A percentile compares a stretch with the other conserved stretches of the same genome.
phyloP scores from a whole-genome alignment of 176 grass and related monocot genomes.

The Raddia guianensis region DNA sequence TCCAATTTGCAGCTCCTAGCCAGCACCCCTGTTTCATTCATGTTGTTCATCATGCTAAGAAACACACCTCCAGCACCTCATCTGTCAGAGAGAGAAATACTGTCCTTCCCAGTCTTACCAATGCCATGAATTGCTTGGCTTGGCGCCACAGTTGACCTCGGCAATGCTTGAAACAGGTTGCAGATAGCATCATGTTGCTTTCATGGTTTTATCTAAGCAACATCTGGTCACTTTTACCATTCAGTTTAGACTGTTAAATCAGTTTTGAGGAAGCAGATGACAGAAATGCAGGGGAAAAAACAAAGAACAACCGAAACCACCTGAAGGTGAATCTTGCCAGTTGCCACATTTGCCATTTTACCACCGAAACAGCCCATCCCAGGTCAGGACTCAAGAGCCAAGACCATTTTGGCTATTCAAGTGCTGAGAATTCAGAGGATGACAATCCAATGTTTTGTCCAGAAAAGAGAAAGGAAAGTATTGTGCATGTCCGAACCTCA shows the following conservation, averaged over 20 bases:
- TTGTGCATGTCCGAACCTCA: background rate
- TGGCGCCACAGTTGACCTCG: background rate
- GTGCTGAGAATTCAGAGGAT: background rate
- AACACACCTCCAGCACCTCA: background rate
- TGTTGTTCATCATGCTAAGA: constrained; percentile 7
- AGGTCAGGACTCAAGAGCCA: background rate
- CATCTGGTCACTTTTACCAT: background rate
- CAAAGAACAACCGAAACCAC: background rate
- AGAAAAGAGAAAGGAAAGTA: background rate
- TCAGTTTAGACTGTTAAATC: background rate
- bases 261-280: background rate
- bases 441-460: background rate
- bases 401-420: background rate
- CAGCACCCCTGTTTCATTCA: background rate
- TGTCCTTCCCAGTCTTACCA: background rate
- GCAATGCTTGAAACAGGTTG: background rate
- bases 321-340: background rate
- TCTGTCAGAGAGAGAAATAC: background rate
- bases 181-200: background rate
- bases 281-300: constrained; percentile 5
- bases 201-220: background rate
- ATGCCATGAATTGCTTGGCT: background rate
- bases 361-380: background rate
- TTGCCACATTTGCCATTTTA: background rate
- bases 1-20: constrained; percentile 1